Percentiles rank a stretch among this genome's conserved stretches.
Evolutionary conservation across 169 alveolate species (phyloP).

Genomic region (Cryptosporidium sp.): DNA sequence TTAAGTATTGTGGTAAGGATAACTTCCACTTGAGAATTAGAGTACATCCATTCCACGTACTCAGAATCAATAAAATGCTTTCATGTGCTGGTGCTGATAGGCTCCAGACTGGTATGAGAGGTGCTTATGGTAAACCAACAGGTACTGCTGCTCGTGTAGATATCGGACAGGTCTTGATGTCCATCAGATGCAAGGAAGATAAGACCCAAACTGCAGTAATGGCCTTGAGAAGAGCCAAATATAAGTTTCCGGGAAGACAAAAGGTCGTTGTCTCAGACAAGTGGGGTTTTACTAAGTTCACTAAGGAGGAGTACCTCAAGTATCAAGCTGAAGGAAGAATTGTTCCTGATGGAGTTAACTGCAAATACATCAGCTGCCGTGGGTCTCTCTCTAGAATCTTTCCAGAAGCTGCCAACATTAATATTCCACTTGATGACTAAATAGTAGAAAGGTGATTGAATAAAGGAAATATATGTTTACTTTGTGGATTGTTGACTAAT

Average conservation of each 20-base stretch:
- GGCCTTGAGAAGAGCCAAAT: constrained; percentile 97
- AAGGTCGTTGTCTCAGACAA: constrained; percentile 95
- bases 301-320: constrained; percentile 94
- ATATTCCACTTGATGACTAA: constrained; percentile 55
- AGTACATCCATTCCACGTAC: constrained; percentile 99
- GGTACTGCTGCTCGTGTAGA: constrained; percentile 97
- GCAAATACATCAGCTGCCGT: constrained; percentile 85
- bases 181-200: constrained; percentile 92
- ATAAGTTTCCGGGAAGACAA: constrained; percentile 99
- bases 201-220: constrained; percentile 89
- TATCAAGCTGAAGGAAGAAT: constrained; percentile 94
- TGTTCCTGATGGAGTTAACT: constrained; percentile 89
- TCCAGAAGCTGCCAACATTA: constrained; percentile 68
- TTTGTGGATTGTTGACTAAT: background rate
- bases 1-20: constrained; percentile 96
- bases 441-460: constrained; percentile 7
- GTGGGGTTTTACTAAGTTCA: constrained; percentile 98
- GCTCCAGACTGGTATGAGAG: constrained; percentile 99
- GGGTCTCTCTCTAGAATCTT: constrained; percentile 73
- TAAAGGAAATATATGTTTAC: constrained; percentile 4
- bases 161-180: constrained; percentile 95
- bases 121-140: constrained; percentile 99
- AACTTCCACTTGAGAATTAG: constrained; percentile 98
- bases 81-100: constrained; percentile 99
- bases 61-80: constrained; percentile 99